These are phyloP conservation scores for Hericium erinaceus DNA, from an alignment of 768 basidiomycete genomes.

Conservation along the genomic window DNA sequence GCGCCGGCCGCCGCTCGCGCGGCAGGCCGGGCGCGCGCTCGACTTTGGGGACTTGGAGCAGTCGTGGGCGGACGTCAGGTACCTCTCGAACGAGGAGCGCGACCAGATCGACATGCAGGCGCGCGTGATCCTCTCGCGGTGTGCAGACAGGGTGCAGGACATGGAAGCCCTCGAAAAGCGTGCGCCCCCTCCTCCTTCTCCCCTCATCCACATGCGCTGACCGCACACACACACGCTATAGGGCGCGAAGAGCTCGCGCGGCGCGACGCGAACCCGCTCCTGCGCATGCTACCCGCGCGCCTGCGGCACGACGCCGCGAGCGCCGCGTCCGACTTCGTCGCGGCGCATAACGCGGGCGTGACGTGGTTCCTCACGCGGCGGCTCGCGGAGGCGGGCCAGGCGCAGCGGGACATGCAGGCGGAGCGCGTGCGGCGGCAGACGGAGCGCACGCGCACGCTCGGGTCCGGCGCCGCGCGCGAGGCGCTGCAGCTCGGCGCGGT, in stretches of 20 bases:
- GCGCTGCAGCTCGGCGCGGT: slow-evolving; percentile 19
- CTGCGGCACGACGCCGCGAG: slow-evolving; percentile 45
- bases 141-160: slow-evolving; percentile 78
- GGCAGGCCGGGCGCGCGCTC: slow-evolving; percentile 42
- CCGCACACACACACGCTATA: slow-evolving; percentile 19
- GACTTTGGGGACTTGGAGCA: slow-evolving; percentile 37
- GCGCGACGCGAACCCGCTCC: slow-evolving; percentile 53
- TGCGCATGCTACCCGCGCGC: slow-evolving; percentile 63
- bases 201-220: not conserved
- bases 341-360: slow-evolving; percentile 90
- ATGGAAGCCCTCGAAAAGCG: slow-evolving; percentile 87
- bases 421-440: slow-evolving; percentile 83
- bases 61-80: slow-evolving; percentile 54
- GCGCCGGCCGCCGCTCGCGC: slow-evolving; percentile 39
- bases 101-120: slow-evolving; percentile 95
- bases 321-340: slow-evolving; percentile 59
- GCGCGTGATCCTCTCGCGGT: slow-evolving; percentile 74
- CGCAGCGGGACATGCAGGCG: slow-evolving; percentile 85
- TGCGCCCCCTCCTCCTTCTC: slow-evolving; percentile 32
- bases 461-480: slow-evolving; percentile 67
- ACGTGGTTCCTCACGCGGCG: slow-evolving; percentile 85
- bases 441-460: slow-evolving; percentile 77
- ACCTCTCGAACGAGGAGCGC: slow-evolving; percentile 82
- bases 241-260: slow-evolving; percentile 61
- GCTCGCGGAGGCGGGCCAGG: slow-evolving; percentile 70